These are phyloP conservation scores for Fusarium falciforme DNA, from an alignment of 2,329 filamentous ascomycete genomes.

Conservation along the genomic window DNA sequence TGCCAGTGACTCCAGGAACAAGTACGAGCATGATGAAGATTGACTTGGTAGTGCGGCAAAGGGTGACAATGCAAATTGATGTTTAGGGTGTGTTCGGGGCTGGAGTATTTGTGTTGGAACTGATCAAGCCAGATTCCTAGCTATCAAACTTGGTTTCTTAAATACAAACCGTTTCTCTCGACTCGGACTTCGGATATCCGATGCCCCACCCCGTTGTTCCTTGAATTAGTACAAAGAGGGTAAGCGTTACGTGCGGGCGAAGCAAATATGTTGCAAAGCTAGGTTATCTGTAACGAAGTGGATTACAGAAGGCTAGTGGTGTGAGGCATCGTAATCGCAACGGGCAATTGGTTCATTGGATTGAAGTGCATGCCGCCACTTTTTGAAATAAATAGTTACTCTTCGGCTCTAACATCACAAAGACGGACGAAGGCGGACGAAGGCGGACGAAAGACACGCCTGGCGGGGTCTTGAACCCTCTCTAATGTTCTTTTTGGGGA, in stretches of 20 bases:
- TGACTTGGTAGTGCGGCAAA: not conserved
- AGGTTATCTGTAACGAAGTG: too few species aligned
- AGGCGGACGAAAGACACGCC: not conserved
- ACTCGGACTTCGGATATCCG: not conserved
- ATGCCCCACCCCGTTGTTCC: too few species aligned
- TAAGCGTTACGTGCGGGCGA: too few species aligned
- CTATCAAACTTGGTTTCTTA: not conserved
- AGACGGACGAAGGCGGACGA: not conserved
- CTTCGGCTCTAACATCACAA: not conserved
- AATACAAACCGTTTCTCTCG: not conserved
- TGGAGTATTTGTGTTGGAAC: not conserved
- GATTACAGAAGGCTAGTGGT: too few species aligned
- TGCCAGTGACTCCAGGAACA: not conserved
- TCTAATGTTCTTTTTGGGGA: not conserved
- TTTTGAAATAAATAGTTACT: not conserved
- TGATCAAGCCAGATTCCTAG: too few species aligned
- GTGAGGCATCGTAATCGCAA: too few species aligned
- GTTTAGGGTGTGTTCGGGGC: not conserved
- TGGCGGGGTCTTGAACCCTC: not conserved
- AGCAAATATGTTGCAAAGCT: too few species aligned
- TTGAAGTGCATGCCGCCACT: too few species aligned
- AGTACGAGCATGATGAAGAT: not conserved
- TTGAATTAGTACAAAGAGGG: too few species aligned
- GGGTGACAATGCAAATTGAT: not conserved
- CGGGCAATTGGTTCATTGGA: too few species aligned